Evolutionary conservation across 495 filamentous ascomycete genomes (phyloP), one percentile per base, ranked within the genome.

Genomic region (Aspergillus mulundensis): DNA sequence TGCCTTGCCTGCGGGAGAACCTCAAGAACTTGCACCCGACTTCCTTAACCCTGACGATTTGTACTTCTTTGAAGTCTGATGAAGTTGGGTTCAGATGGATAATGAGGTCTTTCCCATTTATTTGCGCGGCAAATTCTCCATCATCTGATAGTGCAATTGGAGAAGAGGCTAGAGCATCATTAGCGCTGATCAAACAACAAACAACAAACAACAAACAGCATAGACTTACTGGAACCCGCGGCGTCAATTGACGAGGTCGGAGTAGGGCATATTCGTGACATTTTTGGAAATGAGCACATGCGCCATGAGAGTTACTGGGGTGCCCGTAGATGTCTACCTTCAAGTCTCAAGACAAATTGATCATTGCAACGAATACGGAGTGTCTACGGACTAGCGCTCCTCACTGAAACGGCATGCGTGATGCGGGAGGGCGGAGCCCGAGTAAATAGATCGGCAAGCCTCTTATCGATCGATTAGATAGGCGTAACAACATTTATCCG

Each of bases 231-330:
- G 56, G 64, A 68, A 39, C 59, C 65, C 5, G 54, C 65, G 20
- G 68, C 67, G 59, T 76, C 71, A 70, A 76, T 76, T 68, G 62
- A 66, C 63, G 62, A 60, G 46, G 48, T 53, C 24, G 53, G 43
- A 44, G 21, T 32, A 36, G 50, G 24, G 32, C 32, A 51, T 25
- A 38, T 39, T 45, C 57, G 48, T 43, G 52, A 36, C 23, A 57
- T 42, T 36, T 43, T 50, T 15, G 10, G 19, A 18, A 12, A 32
- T 18, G 32, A 14, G 19, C 23, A n/a, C 14, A 16, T 25, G 20
- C 36, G 42, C 25, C 45, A 46, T 39, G n/a, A 24, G 21, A 18
- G 15, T 18, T 38, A 14, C n/a, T 43, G 4, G 25, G n/a, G n/a
- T n/a, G 7, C 42, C 23, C 24, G 6, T 18, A 32, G 25, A 8